Base-by-base conservation (phyloP, 768 basidiomycete genomes). In the Leucosporidium yakuticum region DNA sequence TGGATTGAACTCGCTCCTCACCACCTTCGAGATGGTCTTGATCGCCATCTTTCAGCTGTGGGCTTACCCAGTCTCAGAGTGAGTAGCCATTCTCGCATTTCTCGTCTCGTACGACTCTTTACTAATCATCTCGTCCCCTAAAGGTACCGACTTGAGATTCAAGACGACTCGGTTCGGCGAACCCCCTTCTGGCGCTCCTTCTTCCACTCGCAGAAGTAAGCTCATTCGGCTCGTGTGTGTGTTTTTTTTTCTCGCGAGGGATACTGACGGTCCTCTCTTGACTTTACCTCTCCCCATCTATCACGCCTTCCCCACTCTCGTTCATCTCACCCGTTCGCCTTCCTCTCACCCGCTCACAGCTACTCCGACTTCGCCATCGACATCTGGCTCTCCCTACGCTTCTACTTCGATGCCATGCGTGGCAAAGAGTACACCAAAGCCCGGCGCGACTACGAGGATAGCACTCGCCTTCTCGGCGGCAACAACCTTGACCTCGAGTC, bases 1-100 rank as follows among this genome's bases (percentile, higher is more conserved):
- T 64, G 91, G 91, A 2, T 78, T 94, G 48, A 89, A 86, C 71
- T 90, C 91, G 0, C 81, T 95, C 11, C 80, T 87, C 19, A 89
- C 48, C 27, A n/a, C 48, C 51, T 21, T 34, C 2, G 68, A 90
- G 88, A 92, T 92, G 90, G 85, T 91, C 48, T 80, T 90, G 76
- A 91, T 92, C 76, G 81, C 90, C 6, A 58, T 32, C 31, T 8
- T 60, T 19, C 50, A 63, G 63, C 20, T 62, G 4, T 56, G 29
- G n/a, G 55, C 55, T 2, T 56, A 51, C 50, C 50, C 50, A 9
- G 50, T 27, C 9, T 51, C 50, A n/a, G 50, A 51, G 50, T 51
- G 50, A n/a, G 50, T 23, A 17, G 4, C 50, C 2, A 27, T 5
- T 23, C 6, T 56, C 25, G n/a, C n/a, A 56, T 23, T 20, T 8